Evolutionary conservation across 208 protist genomes (phyloP).

Genomic region (Porcisia hertigi): DNA sequence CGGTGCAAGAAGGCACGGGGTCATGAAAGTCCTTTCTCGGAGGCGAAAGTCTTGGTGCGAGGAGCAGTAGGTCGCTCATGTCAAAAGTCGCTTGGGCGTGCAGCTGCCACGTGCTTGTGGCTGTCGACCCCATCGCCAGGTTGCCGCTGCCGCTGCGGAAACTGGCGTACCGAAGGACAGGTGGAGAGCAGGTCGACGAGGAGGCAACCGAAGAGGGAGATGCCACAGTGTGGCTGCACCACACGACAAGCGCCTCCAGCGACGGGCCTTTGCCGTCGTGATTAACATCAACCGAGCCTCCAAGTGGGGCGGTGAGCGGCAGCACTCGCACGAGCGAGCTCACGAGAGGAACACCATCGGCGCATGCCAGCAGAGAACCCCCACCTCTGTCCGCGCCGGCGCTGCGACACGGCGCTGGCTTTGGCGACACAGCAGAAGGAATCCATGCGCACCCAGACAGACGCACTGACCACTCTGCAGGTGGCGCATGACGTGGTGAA

Average conservation of each 20-base stretch:
- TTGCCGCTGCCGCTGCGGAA: not conserved
- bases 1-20: not conserved
- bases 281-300: not conserved
- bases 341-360: conserved; percentile 4
- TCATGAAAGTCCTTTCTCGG: not conserved
- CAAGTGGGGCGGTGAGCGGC: not conserved
- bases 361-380: not conserved
- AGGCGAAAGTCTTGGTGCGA: not conserved
- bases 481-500: not conserved
- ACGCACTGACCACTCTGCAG: conserved; percentile 1
- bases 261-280: not conserved
- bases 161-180: conserved; percentile 1
- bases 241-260: conserved; percentile 12
- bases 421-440: not conserved
- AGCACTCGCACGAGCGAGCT: conserved; percentile 6
- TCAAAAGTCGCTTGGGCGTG: conserved; percentile 7
- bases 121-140: not conserved
- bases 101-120: conserved; percentile 1
- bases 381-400: not conserved
- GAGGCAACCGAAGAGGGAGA: not conserved
- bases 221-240: conserved; percentile 3
- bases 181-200: not conserved
- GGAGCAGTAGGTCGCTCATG: conserved; percentile 10
- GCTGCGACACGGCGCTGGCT: not conserved
- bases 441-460: conserved; percentile 2